These are phyloP conservation scores for Clavispora fructus DNA, from an alignment of 805 yeast species.

Conservation along the genomic window DNA sequence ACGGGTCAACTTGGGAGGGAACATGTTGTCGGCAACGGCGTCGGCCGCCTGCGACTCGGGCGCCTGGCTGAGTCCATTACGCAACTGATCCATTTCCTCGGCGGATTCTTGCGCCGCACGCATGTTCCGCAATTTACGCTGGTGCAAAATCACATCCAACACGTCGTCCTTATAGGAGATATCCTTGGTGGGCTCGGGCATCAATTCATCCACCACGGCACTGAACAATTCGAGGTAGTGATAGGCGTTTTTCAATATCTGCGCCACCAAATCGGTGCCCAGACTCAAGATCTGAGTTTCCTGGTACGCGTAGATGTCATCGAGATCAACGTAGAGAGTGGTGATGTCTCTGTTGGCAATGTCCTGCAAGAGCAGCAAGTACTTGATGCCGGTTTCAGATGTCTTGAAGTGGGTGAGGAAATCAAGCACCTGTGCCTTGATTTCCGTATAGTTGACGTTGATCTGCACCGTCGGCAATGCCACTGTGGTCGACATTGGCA, in stretches of 20 bases:
- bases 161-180: conserved; percentile 82
- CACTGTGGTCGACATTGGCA: conserved; percentile 17
- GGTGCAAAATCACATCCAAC: conserved; percentile 86
- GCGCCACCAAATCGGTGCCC: conserved; percentile 41
- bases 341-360: conserved; percentile 79
- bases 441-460: conserved; percentile 66
- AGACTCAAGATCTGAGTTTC: conserved; percentile 28
- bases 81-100: conserved; percentile 49
- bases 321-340: conserved; percentile 69
- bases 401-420: conserved; percentile 66
- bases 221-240: conserved; percentile 78
- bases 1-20: conserved; percentile 83
- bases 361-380: conserved; percentile 65
- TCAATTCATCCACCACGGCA: conserved; percentile 65
- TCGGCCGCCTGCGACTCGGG: conserved; percentile 11
- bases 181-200: conserved; percentile 85
- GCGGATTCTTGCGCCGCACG: conserved; percentile 63
- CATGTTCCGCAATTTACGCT: conserved; percentile 78
- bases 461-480: conserved; percentile 62
- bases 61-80: conserved; percentile 24
- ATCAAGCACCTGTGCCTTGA: conserved; percentile 53
- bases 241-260: conserved; percentile 66
- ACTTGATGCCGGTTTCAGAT: conserved; percentile 42
- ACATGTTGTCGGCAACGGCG: conserved; percentile 37
- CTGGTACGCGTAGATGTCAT: conserved; percentile 75